Evolutionary conservation across 2,329 filamentous ascomycete genomes (phyloP), one percentile per base, ranked within the genome.

Genomic region (Gnomoniopsis smithogilvyi): DNA sequence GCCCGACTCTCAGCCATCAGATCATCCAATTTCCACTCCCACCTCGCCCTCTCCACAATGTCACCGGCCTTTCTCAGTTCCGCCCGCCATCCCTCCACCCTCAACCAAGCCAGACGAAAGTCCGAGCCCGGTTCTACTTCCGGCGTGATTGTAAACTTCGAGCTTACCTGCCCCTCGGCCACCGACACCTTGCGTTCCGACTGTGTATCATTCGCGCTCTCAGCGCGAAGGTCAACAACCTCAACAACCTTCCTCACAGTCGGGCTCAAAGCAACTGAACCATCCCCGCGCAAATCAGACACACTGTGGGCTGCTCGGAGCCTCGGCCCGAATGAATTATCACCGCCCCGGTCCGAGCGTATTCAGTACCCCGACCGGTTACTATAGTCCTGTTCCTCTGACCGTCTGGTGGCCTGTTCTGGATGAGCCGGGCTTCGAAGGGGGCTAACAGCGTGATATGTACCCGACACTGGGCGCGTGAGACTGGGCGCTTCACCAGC

Each of bases 1-100:
- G 47, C 38, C 33, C 22, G 19, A 14, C 38, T 53, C 49, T 33
- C 51, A 2, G 41, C 36, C 19, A 55, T 17, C 33, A 61, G 14
- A n/a, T 65, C 65, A 7, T 68, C 65, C 19, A 69, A 26, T 34
- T 64, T 61, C 68, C 69, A 70, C 59, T 71, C 69, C 69, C 70
- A 70, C 22, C 72, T 64, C 10, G 66, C 64, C 64, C 62, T 64
- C 65, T 76, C 73, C 1, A 76, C 65, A 10, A 69, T 51, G 49
- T 74, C 70, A 2, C 69, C 68, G 3, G 69, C 68, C 46, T 64
- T 67, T 4, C 66, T 64, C 26, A 76, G 59, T 53, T 68, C 65
- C 41, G 67, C 67, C 21, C 72, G 67, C 74, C 74, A 76, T 2
- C 74, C 74, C 56, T 75, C 68, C 2, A 70, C 69, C 56, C 68